These are phyloP conservation scores for Monsonia emarginata DNA, from an alignment of 441 rosid genomes.

Conservation along the genomic window DNA sequence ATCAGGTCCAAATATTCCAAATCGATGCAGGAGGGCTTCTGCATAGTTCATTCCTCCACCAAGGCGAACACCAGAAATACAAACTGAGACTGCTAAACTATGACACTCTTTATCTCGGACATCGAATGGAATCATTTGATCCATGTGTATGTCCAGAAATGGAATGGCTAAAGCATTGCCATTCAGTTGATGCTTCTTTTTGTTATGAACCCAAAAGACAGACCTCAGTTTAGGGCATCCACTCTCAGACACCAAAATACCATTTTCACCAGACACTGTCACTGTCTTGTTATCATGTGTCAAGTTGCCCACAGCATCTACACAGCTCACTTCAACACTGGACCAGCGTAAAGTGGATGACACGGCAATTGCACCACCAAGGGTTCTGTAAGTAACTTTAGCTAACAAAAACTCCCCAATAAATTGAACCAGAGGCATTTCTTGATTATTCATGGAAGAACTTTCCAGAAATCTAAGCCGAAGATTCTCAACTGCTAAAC, in stretches of 20 bases:
- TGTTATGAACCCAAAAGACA: conserved; percentile 80
- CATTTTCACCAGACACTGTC: conserved; percentile 27
- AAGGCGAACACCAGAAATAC: conserved; percentile 68
- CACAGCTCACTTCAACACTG: conserved; percentile 69
- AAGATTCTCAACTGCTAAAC: conserved; percentile 54
- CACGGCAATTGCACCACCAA: conserved; percentile 91
- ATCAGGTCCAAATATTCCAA: conserved; percentile 73
- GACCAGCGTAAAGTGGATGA: conserved; percentile 72
- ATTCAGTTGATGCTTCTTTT: conserved; percentile 32
- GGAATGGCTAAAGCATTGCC: conserved; percentile 36
- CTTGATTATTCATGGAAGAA: conserved; percentile 45
- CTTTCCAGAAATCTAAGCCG: conserved; percentile 81
- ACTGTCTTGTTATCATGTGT: conserved; percentile 25
- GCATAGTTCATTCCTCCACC: conserved; percentile 87
- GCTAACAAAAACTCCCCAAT: conserved; percentile 59
- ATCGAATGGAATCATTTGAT: conserved; percentile 73
- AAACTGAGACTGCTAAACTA: conserved; percentile 64
- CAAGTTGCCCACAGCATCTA: conserved; percentile 51
- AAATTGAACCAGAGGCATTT: conserved; percentile 79
- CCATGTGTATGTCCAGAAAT: conserved; percentile 62
- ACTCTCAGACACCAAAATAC: conserved; percentile 29
- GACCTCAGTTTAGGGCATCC: conserved; percentile 53
- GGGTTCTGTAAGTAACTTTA: conserved; percentile 87
- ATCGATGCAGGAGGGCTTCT: conserved; percentile 45
- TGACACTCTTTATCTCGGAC: conserved; percentile 77